Percentiles rank a stretch among this genome's conserved stretches.
phyloP scores from a whole-genome alignment of 768 basidiomycete species.

The Paxillus rubicundulus region DNA sequence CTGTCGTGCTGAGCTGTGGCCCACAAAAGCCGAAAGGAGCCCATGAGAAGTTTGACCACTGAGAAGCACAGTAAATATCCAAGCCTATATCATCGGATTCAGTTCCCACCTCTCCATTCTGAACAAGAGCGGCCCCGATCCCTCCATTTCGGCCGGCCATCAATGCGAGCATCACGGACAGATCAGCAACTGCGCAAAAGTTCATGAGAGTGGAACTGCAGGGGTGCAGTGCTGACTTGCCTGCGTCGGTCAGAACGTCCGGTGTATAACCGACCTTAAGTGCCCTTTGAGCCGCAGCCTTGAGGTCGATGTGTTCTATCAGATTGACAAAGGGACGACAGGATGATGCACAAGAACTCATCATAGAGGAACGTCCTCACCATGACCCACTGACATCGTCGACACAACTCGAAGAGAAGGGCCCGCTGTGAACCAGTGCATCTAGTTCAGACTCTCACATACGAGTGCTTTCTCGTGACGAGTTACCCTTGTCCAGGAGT shows the following conservation, averaged over 20 bases:
- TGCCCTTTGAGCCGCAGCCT: slow-evolving; percentile 53
- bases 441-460: background rate
- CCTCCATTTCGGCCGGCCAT: slow-evolving; percentile 89
- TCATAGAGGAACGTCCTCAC: slow-evolving; percentile 36
- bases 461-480: background rate
- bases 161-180: slow-evolving; percentile 84
- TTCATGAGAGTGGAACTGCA: background rate
- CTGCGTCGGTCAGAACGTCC: slow-evolving; percentile 90
- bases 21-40: slow-evolving; percentile 84
- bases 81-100: background rate
- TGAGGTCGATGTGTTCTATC: slow-evolving; percentile 80
- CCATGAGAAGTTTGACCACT: slow-evolving; percentile 86
- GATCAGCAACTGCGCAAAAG: slow-evolving; percentile 72
- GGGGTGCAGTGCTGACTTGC: slow-evolving; percentile 33
- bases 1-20: slow-evolving; percentile 64
- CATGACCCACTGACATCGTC: slow-evolving; percentile 90
- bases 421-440: slow-evolving; percentile 52
- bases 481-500: slow-evolving; percentile 42
- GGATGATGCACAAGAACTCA: background rate
- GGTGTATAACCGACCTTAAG: slow-evolving; percentile 89
- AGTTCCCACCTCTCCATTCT: slow-evolving; percentile 58
- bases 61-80: background rate
- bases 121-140: slow-evolving; percentile 60
- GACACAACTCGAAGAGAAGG: slow-evolving; percentile 77
- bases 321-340: background rate